These are phyloP conservation scores for Agaricus sinodeliciosus DNA, from an alignment of 768 basidiomycete genomes.

Conservation along the genomic window DNA sequence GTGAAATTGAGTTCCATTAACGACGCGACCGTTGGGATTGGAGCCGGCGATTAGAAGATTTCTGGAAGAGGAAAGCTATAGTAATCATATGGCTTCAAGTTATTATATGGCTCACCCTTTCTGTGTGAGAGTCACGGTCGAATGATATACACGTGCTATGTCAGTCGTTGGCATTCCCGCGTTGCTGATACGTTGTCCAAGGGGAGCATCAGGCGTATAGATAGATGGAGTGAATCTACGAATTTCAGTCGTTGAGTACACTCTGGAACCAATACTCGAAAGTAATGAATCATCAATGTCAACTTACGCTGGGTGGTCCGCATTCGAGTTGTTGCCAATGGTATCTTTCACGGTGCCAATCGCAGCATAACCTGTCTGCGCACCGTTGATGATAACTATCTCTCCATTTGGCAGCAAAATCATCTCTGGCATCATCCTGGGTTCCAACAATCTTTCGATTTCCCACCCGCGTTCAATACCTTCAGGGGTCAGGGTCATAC, in stretches of 20 bases:
- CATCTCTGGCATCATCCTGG: constrained; percentile 33
- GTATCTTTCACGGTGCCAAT: constrained; percentile 25
- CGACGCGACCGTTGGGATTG: constrained; percentile 33
- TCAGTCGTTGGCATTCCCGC: constrained; percentile 34
- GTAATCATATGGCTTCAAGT: too few species aligned
- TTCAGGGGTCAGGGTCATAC: constrained; percentile 32
- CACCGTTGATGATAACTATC: constrained; percentile 38
- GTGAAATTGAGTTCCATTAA: constrained; percentile 21
- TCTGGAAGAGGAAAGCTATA: constrained; percentile 7
- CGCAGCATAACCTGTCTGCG: constrained; percentile 34
- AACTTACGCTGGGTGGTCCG: constrained; percentile 25
- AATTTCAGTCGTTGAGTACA: background rate
- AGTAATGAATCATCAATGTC: too few species aligned
- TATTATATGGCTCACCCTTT: constrained; percentile 32
- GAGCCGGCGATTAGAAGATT: constrained; percentile 34
- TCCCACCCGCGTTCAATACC: constrained; percentile 39
- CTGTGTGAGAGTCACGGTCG: constrained; percentile 48
- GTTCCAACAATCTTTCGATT: constrained; percentile 36
- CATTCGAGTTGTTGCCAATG: constrained; percentile 21
- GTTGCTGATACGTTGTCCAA: constrained; percentile 41
- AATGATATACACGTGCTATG: constrained; percentile 59
- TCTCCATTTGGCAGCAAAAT: constrained; percentile 37
- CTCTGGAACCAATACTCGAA: background rate
- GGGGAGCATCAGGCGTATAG: constrained; percentile 37
- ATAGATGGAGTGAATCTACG: constrained; percentile 33